Evolutionary conservation across 148 eudicot genomes (phyloP).

Genomic region (Drosera capensis): DNA sequence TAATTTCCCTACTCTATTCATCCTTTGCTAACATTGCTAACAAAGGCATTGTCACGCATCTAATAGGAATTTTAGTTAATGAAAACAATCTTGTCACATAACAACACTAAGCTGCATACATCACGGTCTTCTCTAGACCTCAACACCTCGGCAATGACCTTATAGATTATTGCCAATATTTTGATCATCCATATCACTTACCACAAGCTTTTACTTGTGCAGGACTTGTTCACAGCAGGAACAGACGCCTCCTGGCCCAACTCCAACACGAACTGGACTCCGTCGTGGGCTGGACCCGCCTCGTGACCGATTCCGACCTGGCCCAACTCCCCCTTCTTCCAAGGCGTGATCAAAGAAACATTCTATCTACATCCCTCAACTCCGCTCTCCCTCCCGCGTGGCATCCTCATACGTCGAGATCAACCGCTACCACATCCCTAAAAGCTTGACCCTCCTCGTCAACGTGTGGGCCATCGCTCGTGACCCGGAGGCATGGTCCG

Average conservation of each 20-base stretch:
- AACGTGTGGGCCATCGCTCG: conserved; percentile 18
- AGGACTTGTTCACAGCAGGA: conserved; percentile 34
- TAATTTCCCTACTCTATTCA: background rate
- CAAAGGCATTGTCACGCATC: background rate
- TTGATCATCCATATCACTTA: too few relatives aligned
- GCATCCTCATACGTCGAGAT: background rate
- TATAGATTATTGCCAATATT: background rate
- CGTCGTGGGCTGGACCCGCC: background rate
- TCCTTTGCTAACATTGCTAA: background rate
- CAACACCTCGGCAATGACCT: too few relatives aligned
- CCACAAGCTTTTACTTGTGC: background rate
- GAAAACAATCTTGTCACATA: too few relatives aligned
- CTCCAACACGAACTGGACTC: background rate
- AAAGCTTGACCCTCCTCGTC: conserved; percentile 31
- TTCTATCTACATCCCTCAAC: conserved; percentile 58
- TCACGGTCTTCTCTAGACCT: background rate
- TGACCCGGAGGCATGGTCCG: conserved; percentile 41
- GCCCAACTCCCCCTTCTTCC: background rate
- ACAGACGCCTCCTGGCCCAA: conserved; percentile 61
- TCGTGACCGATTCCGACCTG: background rate
- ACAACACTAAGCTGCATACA: too few relatives aligned
- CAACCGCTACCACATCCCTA: conserved; percentile 14
- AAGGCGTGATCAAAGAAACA: conserved; percentile 5
- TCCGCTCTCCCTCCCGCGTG: background rate
- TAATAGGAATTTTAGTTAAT: too few relatives aligned